Conservation (phyloP, 371 early-diverging fungal genomes). For the Vairimorpha ceranae region DNA sequence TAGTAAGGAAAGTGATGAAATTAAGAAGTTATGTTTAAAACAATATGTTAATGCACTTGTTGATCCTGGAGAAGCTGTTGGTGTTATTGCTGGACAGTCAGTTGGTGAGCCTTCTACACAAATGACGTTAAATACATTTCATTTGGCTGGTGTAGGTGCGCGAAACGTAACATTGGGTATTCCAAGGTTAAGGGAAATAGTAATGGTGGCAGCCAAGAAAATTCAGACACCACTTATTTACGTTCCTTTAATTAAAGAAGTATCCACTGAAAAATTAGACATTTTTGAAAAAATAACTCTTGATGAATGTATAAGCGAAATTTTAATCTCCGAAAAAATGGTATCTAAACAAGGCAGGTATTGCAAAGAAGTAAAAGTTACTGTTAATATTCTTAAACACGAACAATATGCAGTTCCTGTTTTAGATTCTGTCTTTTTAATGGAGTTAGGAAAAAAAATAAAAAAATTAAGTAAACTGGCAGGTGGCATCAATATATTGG, state of each 20-base stretch:
- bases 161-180: constrained; percentile 98
- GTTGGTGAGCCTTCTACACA: constrained; percentile 99
- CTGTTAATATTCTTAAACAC: constrained; percentile 23
- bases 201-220: constrained; percentile 88
- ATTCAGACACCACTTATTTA: constrained; percentile 89
- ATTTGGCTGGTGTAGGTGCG: constrained; percentile 98
- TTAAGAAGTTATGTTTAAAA: constrained; percentile 17
- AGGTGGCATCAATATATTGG: constrained; percentile 23
- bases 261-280: constrained; percentile 2
- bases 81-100: constrained; percentile 91
- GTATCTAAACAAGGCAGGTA: constrained; percentile 24
- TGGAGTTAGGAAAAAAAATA: constrained; percentile 42
- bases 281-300: constrained; percentile 20
- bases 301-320: constrained; percentile 40
- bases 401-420: constrained; percentile 9
- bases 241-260: constrained; percentile 67
- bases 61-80: constrained; percentile 95
- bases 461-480: constrained; percentile 23
- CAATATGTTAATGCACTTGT: constrained; percentile 64
- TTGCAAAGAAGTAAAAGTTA: constrained; percentile 39
- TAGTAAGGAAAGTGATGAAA: background rate
- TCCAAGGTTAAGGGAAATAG: constrained; percentile 96
- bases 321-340: constrained; percentile 40
- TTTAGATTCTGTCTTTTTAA: constrained; percentile 49
- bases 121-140: constrained; percentile 99